Evolutionary conservation across 768 basidiomycete genomes (phyloP).

Genomic region (Phaffia tasmanica): DNA sequence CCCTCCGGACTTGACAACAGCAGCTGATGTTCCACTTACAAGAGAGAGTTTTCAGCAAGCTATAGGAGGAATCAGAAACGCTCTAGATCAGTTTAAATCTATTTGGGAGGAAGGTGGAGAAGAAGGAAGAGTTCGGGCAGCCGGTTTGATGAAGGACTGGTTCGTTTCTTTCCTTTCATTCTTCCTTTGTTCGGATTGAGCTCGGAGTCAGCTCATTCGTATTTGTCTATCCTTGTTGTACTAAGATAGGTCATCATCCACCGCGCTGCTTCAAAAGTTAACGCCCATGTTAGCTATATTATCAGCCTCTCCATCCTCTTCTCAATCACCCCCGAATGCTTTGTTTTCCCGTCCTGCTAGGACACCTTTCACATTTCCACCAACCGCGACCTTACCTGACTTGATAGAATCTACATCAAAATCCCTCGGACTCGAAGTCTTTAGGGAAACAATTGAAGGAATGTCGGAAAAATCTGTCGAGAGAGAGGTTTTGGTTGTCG

Average conservation of each 20-base stretch:
- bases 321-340: neutral
- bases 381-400: neutral
- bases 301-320: neutral
- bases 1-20: too few species aligned
- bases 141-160: slow-evolving; percentile 16
- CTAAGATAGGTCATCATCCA: too few species aligned
- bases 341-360: neutral
- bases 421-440: slow-evolving; percentile 22
- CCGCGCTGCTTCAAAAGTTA: too few species aligned
- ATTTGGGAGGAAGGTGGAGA: slow-evolving; percentile 13
- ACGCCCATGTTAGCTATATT: neutral
- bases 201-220: too few species aligned
- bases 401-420: slow-evolving; percentile 12
- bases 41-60: slow-evolving; percentile 2
- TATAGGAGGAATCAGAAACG: neutral
- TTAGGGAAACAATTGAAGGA: slow-evolving; percentile 4
- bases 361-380: slow-evolving; percentile 10
- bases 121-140: slow-evolving; percentile 8
- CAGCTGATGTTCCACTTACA: slow-evolving; percentile 1
- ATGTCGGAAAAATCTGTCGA: neutral
- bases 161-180: neutral
- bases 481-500: slow-evolving; percentile 16
- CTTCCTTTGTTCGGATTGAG: too few species aligned
- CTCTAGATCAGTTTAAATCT: neutral
- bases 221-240: too few species aligned